Conservation (phyloP, 116 monocot species). For the Dioscorea cayenensis region DNA sequence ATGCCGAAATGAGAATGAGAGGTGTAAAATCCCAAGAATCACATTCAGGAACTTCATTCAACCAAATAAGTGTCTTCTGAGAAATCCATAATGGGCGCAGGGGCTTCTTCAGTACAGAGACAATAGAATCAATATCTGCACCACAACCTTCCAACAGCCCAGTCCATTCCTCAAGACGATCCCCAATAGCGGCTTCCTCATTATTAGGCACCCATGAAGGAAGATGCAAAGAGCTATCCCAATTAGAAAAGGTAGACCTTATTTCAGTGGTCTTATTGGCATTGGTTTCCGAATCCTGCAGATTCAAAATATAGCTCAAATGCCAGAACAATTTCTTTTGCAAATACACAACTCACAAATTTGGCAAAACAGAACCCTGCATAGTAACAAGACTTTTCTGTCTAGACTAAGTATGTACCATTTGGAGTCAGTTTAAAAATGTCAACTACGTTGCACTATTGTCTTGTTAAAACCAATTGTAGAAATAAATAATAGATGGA, state of each 20-base stretch:
- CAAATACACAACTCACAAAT: too few relatives aligned
- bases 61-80: slow-evolving; percentile 76
- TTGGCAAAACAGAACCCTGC: too few relatives aligned
- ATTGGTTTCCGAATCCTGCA: slow-evolving; percentile 12
- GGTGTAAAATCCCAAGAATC: slow-evolving; percentile 87
- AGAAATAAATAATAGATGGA: too few relatives aligned
- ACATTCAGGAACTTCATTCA: slow-evolving; percentile 80
- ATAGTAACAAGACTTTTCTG: too few relatives aligned
- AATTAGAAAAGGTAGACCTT: slow-evolving; percentile 9
- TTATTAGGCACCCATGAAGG: slow-evolving; percentile 70
- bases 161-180: slow-evolving; percentile 60
- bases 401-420: too few relatives aligned
- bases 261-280: not conserved
- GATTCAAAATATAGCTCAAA: not conserved
- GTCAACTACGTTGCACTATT: too few relatives aligned
- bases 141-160: slow-evolving; percentile 61
- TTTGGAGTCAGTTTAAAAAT: too few relatives aligned
- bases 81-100: slow-evolving; percentile 92
- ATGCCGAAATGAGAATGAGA: slow-evolving; percentile 76
- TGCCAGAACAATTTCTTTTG: not conserved
- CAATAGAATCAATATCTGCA: slow-evolving; percentile 70
- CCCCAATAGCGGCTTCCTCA: slow-evolving; percentile 65
- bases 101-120: slow-evolving; percentile 48
- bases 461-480: too few relatives aligned
- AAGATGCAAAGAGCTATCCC: slow-evolving; percentile 85